phyloP scores from a whole-genome alignment of 1,284 basidiomycete species.

The Moesziomyces globuligerus region DNA sequence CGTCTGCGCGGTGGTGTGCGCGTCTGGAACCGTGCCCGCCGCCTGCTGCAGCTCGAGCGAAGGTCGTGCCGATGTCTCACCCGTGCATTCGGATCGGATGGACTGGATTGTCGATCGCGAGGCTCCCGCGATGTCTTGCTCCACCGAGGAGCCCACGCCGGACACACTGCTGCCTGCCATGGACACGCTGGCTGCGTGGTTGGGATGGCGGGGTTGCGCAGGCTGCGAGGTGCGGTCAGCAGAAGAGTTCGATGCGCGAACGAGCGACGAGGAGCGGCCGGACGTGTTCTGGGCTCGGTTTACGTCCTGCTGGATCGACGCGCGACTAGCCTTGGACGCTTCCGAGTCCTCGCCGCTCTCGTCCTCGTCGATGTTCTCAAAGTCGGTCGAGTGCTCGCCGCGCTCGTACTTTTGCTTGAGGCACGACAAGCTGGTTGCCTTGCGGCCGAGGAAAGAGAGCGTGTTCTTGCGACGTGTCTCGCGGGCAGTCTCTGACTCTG shows the following conservation, averaged over 20 bases:
- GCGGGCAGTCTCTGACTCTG: constrained; percentile 4
- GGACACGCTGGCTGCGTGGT: constrained; percentile 1
- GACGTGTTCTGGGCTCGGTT: constrained; percentile 4
- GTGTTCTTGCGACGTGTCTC: constrained; percentile 67
- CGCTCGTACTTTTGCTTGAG: constrained; percentile 63
- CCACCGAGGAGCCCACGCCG: constrained; percentile 32
- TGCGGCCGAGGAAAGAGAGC: constrained; percentile 69
- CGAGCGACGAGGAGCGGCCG: constrained; percentile 22
- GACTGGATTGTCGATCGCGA: constrained; percentile 51
- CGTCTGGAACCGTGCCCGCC: constrained; percentile 10
- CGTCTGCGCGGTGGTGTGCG: constrained; percentile 37
- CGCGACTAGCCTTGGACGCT: constrained; percentile 5
- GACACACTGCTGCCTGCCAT: constrained; percentile 29
- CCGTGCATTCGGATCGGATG: constrained; percentile 45
- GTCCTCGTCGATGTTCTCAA: constrained; percentile 47
- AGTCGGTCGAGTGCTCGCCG: constrained; percentile 33
- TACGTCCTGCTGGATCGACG: constrained; percentile 9
- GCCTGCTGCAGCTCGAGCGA: constrained; percentile 47
- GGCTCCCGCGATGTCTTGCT: constrained; percentile 29
- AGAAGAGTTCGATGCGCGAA: constrained; percentile 1
- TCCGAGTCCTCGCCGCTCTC: constrained; percentile 25
- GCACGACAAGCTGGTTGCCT: constrained; percentile 69
- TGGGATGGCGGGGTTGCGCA: constrained; percentile 5
- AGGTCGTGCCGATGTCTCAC: constrained; percentile 53
- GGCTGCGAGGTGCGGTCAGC: constrained; percentile 8